Base-by-base conservation (phyloP, 73 alveolate species). In the Paramecium sonneborni region DNA sequence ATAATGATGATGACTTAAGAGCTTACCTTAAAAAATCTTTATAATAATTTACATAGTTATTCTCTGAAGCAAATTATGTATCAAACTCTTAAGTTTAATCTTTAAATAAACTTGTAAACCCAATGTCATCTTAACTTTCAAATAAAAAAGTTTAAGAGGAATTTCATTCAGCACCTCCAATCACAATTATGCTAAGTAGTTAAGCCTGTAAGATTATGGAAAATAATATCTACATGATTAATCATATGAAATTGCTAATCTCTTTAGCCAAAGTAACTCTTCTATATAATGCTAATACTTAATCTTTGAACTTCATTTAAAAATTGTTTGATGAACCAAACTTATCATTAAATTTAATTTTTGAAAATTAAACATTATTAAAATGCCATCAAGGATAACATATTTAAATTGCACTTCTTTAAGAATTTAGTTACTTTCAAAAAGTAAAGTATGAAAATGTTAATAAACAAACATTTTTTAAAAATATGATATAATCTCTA, bases 1-100 rank as follows among this genome's bases (percentile, higher is more conserved):
- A 62, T 4, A 62, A 62, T 9, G 86, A 72, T 35, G 67, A 72
- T 35, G 86, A 72, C 35, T 35, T 72, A 21, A 72, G 62, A 72
- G 86, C 86, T 12, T 72, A 72, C 12, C 24, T 34, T 6, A 72
- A 72, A 32, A 72, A 72, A 34, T 34, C 55, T 35, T 35, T 72
- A 35, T 18, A 35, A 5, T 32, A 72, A 18, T 30, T 72, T 8
- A 12, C 32, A 72, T 38, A 72, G 15, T 28, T 72, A 34, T 72
- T 34, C 12, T 24, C 21, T 23, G 38, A 67, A 0, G 0, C 21
- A 18, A 52, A 52, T 52, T n/a, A 9, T 52, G 34, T 52, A 52
- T 52, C 68, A 15, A 52, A n/a, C 4, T 52, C 68, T 20, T 52
- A 52, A 52, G 34, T 52, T 4, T 30, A 52, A 52, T 52, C 84